phyloP scores from a whole-genome alignment of 352 stramenopile species.

The Pythium scleroteichum region DNA sequence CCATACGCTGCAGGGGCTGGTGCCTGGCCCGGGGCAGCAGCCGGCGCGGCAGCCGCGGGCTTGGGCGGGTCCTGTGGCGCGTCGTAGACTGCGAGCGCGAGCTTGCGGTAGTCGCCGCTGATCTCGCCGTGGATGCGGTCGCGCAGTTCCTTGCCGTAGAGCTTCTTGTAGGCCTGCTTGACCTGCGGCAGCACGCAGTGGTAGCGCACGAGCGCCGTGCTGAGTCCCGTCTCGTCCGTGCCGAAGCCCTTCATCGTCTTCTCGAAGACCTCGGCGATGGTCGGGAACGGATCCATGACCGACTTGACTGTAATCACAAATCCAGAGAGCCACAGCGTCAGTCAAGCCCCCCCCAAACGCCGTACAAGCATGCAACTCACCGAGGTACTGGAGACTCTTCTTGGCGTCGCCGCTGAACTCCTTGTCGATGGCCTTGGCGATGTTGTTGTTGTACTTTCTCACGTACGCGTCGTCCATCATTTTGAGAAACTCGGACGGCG shows the following conservation, averaged over 20 bases:
- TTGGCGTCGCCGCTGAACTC: constrained; percentile 83
- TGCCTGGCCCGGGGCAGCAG: constrained; percentile 3
- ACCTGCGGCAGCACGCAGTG: constrained; percentile 66
- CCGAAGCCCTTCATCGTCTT: constrained; percentile 70
- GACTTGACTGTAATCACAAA: constrained; percentile 34
- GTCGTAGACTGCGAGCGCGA: constrained; percentile 66
- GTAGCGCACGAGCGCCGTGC: constrained; percentile 66
- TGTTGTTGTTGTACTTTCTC: constrained; percentile 80
- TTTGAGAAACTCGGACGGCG: constrained; percentile 57
- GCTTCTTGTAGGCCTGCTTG: constrained; percentile 66
- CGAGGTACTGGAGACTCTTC: constrained; percentile 62
- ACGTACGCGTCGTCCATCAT: constrained; percentile 75
- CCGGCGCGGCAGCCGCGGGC: constrained; percentile 1
- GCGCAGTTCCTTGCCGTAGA: constrained; percentile 69
- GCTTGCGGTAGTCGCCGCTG: constrained; percentile 66
- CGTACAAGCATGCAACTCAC: background rate
- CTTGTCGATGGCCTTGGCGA: constrained; percentile 75
- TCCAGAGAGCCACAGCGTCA: no score
- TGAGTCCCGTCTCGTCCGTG: constrained; percentile 63
- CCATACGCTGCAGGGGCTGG: no score
- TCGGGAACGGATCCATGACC: constrained; percentile 58
- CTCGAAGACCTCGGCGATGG: constrained; percentile 64
- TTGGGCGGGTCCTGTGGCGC: constrained; percentile 48
- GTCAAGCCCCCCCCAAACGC: background rate
- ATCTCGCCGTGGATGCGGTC: constrained; percentile 75